Evolutionary conservation across 306 rosid genomes (phyloP), one percentile per base, ranked within the genome.

Genomic region (Hippophae gyantsensis): DNA sequence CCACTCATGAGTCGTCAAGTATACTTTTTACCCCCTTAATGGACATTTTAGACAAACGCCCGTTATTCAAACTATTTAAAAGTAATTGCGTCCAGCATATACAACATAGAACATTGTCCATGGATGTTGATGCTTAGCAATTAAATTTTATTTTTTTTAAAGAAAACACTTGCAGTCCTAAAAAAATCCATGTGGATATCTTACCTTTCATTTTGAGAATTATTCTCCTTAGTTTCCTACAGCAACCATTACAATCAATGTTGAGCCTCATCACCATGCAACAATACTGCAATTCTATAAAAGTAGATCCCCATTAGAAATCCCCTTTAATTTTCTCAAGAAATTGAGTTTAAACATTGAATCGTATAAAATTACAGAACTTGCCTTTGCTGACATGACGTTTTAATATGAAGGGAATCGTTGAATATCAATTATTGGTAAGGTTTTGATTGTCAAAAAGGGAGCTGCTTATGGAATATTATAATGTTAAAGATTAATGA

Each of bases 221-320:
- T 52, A 76, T 58, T 69, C 84, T 83, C 68, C 94, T 81, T 45
- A 75, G 65, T 72, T 83, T 89, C 65, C 76, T 69, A 69, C 81
- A 79, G 43, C 96, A 89, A 49, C 74, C 65, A 65, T 83, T 77
- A 81, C 94, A 89, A 62, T 89, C 94, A 57, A 89, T 59, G 46
- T 81, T 83, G 74, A 85, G 77, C 83, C 84, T 77, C 85, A 85
- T 62, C 57, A 77, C 70, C 89, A 89, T 74, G 70, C 85, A 85
- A 54, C 69, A 77, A 42, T 78, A 71, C 97, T 89, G 85, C 77
- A 83, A 69, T 56, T 66, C 38, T 32, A 32, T 32, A 4, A 32
- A 32, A 32, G 38, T 32, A 27, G 14, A 38, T 10, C 45, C 65
- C 53, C 43, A 48, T 65, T 47, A 69, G 61, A 58, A 66, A 47